Evolutionary conservation across 352 stramenopile species (phyloP).

Genomic region (Blastocystis sp.): DNA sequence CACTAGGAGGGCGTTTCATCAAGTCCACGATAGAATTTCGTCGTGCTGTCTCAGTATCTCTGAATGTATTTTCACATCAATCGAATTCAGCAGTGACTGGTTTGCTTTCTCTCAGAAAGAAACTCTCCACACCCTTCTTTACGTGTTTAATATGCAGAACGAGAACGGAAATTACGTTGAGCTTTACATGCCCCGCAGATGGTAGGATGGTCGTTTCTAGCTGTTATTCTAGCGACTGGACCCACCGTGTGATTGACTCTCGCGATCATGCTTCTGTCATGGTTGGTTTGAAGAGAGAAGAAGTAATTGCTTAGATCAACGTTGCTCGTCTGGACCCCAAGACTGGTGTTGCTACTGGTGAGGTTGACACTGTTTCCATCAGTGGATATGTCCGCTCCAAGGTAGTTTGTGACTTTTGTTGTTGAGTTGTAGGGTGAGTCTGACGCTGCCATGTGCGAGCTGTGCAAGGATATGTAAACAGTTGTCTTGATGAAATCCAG

Average conservation of each 20-base stretch:
- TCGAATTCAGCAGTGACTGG: slow-evolving; percentile 17
- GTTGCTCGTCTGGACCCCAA: slow-evolving; percentile 43
- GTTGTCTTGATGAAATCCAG: neutral
- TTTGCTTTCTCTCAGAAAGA: slow-evolving; percentile 8
- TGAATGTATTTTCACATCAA: neutral
- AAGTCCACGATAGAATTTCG: neutral
- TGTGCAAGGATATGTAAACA: slow-evolving; percentile 40
- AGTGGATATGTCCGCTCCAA: slow-evolving; percentile 51
- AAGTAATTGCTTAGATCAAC: slow-evolving; percentile 41
- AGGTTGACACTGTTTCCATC: slow-evolving; percentile 53
- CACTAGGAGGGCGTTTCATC: slow-evolving; percentile 11
- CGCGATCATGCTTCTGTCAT: slow-evolving; percentile 52
- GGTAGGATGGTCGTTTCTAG: neutral
- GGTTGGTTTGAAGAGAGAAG: neutral
- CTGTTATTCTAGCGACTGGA: slow-evolving; percentile 38
- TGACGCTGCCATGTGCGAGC: slow-evolving; percentile 9
- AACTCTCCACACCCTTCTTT: slow-evolving; percentile 39
- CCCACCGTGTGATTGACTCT: slow-evolving; percentile 49
- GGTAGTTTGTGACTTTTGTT: neutral
- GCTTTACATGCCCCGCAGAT: slow-evolving; percentile 59
- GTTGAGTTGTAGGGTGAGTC: slow-evolving; percentile 23
- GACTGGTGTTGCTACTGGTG: slow-evolving; percentile 46
- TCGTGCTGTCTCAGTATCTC: slow-evolving; percentile 10
- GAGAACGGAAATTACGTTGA: slow-evolving; percentile 54
- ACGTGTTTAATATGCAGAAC: slow-evolving; percentile 44